A percentile compares a stretch with the other conserved stretches of the same genome.
These are phyloP conservation scores for Phytophthora brassicae DNA, from an alignment of 352 stramenopile species.

Conservation along the genomic window DNA sequence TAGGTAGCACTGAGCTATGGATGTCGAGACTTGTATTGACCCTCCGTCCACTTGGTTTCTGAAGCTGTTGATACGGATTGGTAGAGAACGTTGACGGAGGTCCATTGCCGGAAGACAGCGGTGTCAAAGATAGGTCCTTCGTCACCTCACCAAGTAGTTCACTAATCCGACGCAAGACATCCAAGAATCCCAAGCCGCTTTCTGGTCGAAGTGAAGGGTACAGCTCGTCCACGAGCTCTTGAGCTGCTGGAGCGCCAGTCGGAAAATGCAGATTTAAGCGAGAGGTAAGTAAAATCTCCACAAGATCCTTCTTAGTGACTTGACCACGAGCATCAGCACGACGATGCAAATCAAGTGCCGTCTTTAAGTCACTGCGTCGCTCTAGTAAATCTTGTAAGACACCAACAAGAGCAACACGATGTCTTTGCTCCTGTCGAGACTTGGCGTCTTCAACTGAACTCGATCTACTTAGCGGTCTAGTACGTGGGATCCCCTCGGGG, in stretches of 20 bases:
- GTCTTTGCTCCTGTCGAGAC: slow-evolving; percentile 26
- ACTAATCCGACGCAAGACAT: slow-evolving; percentile 64
- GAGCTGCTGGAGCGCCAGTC: slow-evolving; percentile 37
- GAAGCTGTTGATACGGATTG: slow-evolving; percentile 35
- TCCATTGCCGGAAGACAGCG: slow-evolving; percentile 11
- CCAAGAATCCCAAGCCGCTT: slow-evolving; percentile 48
- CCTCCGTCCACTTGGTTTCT: slow-evolving; percentile 40
- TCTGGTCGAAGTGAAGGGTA: slow-evolving; percentile 42
- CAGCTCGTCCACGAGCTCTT: slow-evolving; percentile 64
- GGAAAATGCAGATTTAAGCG: slow-evolving; percentile 62
- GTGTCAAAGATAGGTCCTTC: slow-evolving; percentile 19
- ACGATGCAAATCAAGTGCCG: slow-evolving; percentile 63
- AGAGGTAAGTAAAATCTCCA: slow-evolving; percentile 67
- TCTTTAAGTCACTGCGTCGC: slow-evolving; percentile 70
- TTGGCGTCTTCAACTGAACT: slow-evolving; percentile 16
- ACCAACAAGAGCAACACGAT: slow-evolving; percentile 45
- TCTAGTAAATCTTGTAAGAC: slow-evolving; percentile 76
- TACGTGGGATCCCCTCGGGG: slow-evolving; percentile 10
- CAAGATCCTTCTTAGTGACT: slow-evolving; percentile 56
- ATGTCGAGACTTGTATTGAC: slow-evolving; percentile 38
- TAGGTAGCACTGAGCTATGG: slow-evolving; percentile 30
- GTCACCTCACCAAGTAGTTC: slow-evolving; percentile 57
- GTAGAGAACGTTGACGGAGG: slow-evolving; percentile 28
- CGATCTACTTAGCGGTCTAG: slow-evolving; percentile 6
- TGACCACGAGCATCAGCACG: slow-evolving; percentile 59